Percentiles rank a stretch among this genome's conserved stretches.
phyloP scores from a whole-genome alignment of 1,284 basidiomycete species.

The Trichosporon coremiiforme region DNA sequence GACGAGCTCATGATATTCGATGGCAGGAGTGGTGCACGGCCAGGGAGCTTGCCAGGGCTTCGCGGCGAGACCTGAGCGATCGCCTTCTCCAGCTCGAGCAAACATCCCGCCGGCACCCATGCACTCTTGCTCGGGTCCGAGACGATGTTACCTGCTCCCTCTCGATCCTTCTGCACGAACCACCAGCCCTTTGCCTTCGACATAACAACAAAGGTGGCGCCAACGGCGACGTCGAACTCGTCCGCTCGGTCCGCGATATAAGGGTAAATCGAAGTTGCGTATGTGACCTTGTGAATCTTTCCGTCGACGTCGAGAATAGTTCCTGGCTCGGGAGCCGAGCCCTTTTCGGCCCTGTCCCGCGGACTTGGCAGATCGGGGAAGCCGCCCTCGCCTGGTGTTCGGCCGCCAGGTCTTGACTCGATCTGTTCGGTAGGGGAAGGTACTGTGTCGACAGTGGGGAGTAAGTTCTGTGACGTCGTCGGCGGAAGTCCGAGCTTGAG shows the following conservation, averaged over 20 bases:
- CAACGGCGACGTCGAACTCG: conserved; percentile 95
- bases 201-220: conserved; percentile 89
- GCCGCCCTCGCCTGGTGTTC: conserved; percentile 39
- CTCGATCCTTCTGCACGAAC: conserved; percentile 93
- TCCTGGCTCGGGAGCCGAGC: conserved; percentile 23
- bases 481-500: conserved; percentile 48
- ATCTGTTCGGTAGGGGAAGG: conserved; percentile 45
- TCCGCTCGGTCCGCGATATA: conserved; percentile 96
- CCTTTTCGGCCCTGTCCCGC: conserved; percentile 34
- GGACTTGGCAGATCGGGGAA: conserved; percentile 54
- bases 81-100: conserved; percentile 86
- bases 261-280: conserved; percentile 60
- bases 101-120: conserved; percentile 82
- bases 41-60: conserved; percentile 28
- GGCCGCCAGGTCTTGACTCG: conserved; percentile 22
- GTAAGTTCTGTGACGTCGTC: conserved; percentile 36
- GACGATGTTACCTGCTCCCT: conserved; percentile 76
- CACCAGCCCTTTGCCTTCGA: conserved; percentile 97
- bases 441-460: conserved; percentile 42
- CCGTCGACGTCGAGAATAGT: conserved; percentile 50
- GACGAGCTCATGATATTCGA: conserved; percentile 87
- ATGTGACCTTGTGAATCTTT: conserved; percentile 51
- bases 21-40: conserved; percentile 70
- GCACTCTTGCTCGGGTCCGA: conserved; percentile 74
- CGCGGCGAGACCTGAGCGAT: conserved; percentile 40